phyloP scores from a whole-genome alignment of 2,329 filamentous ascomycete genomes.

The Diaporthe eres region DNA sequence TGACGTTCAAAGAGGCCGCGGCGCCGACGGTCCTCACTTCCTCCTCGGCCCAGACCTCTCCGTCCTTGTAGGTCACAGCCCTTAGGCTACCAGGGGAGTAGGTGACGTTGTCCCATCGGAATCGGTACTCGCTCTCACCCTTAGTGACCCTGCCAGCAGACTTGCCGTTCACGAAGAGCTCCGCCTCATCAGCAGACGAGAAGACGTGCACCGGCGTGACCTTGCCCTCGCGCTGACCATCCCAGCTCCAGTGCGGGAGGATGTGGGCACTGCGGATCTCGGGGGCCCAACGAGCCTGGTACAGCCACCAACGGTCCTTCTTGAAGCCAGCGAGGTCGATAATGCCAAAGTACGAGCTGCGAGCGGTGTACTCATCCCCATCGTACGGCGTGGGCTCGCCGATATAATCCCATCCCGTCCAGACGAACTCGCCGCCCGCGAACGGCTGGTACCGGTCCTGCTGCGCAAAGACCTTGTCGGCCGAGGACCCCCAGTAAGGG shows the following conservation, averaged over 20 bases:
- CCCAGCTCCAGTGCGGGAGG: constrained; percentile 71
- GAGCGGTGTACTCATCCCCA: constrained; percentile 47
- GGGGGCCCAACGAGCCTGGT: constrained; percentile 67
- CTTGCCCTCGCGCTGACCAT: constrained; percentile 57
- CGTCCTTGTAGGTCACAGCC: constrained; percentile 64
- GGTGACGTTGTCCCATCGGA: constrained; percentile 66
- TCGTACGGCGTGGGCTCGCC: constrained; percentile 66
- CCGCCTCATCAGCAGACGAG: constrained; percentile 65
- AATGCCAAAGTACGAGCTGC: constrained; percentile 69
- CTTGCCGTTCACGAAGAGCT: constrained; percentile 66
- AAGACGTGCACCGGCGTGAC: constrained; percentile 69
- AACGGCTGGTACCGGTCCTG: constrained; percentile 62
- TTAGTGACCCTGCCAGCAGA: constrained; percentile 58
- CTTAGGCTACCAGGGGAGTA: constrained; percentile 62
- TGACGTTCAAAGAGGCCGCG: constrained; percentile 55
- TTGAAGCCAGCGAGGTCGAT: constrained; percentile 70
- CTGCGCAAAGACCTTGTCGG: constrained; percentile 66
- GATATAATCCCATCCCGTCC: constrained; percentile 65
- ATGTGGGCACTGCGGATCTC: constrained; percentile 65
- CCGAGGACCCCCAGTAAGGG: constrained; percentile 60
- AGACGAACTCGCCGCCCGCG: constrained; percentile 68
- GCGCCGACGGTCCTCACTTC: constrained; percentile 57
- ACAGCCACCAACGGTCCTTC: constrained; percentile 69
- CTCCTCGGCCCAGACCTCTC: constrained; percentile 60
- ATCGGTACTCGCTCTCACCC: constrained; percentile 57